phyloP scores from a whole-genome alignment of 1,284 basidiomycete genomes.

The Jaminaea rosea region DNA sequence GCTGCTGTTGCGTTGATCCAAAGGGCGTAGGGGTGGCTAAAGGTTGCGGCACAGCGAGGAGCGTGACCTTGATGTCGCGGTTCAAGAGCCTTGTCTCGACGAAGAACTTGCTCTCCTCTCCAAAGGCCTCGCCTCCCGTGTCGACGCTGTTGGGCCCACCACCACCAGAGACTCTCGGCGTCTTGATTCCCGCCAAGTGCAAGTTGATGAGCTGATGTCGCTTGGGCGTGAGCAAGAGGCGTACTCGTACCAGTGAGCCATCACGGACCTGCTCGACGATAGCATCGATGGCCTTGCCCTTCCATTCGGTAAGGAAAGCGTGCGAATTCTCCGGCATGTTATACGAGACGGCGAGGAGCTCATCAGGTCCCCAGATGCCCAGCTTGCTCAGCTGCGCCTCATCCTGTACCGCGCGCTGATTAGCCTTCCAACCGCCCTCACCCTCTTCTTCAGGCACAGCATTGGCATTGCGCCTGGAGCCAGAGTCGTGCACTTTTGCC shows the following conservation, averaged over 20 bases:
- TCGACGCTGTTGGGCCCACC: slow-evolving; percentile 29
- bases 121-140: slow-evolving; percentile 28
- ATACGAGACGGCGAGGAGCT: slow-evolving; percentile 53
- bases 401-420: slow-evolving; percentile 59
- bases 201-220: slow-evolving; percentile 76
- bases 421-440: slow-evolving; percentile 63
- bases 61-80: slow-evolving; percentile 71
- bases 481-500: slow-evolving; percentile 78
- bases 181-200: slow-evolving; percentile 36
- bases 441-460: slow-evolving; percentile 47
- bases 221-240: slow-evolving; percentile 74
- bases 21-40: slow-evolving; percentile 60
- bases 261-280: slow-evolving; percentile 85
- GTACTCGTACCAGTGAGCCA: slow-evolving; percentile 78
- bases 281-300: slow-evolving; percentile 80
- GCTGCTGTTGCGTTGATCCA: slow-evolving; percentile 50
- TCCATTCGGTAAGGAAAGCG: slow-evolving; percentile 81
- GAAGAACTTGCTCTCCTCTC: slow-evolving; percentile 76
- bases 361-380: slow-evolving; percentile 77
- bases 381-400: slow-evolving; percentile 68
- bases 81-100: slow-evolving; percentile 86
- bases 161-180: slow-evolving; percentile 29
- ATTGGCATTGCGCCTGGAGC: slow-evolving; percentile 49
- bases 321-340: slow-evolving; percentile 81
- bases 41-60: slow-evolving; percentile 67